Evolutionary conservation across 176 grass and related monocot species (phyloP).

Genomic region (Oryza longistaminata): DNA sequence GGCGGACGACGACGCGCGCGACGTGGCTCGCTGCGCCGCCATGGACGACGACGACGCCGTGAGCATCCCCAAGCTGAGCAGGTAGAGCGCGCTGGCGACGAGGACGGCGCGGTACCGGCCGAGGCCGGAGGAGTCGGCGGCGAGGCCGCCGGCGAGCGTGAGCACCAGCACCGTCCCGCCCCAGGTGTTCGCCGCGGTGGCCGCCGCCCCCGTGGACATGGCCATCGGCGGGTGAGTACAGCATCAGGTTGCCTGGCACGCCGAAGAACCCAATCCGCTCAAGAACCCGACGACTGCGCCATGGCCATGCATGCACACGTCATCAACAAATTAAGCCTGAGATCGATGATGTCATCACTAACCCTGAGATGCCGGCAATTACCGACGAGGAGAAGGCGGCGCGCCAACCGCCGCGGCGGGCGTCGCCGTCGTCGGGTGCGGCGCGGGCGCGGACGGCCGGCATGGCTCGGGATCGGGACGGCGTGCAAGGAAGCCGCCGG

Average conservation of each 20-base stretch:
- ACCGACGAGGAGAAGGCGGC: too few species aligned
- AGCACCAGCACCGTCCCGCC: slow-evolving; percentile 43
- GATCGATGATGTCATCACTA: too few species aligned
- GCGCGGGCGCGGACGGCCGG: too few species aligned
- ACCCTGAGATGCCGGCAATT: too few species aligned
- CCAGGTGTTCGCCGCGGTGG: slow-evolving; percentile 47
- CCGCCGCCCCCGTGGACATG: slow-evolving; percentile 43
- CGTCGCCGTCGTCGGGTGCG: too few species aligned
- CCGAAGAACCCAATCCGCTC: slow-evolving; percentile 63
- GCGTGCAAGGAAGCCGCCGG: too few species aligned
- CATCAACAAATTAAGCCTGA: too few species aligned
- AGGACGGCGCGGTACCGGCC: slow-evolving; percentile 53
- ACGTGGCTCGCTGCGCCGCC: background rate
- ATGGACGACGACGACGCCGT: slow-evolving; percentile 53
- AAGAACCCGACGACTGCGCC: slow-evolving; percentile 50
- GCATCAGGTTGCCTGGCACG: slow-evolving; percentile 61
- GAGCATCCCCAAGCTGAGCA: slow-evolving; percentile 66
- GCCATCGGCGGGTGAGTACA: slow-evolving; percentile 71
- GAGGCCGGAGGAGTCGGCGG: slow-evolving; percentile 62
- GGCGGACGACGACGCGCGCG: slow-evolving; percentile 10
- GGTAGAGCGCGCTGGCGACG: slow-evolving; percentile 41
- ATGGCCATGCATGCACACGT: background rate
- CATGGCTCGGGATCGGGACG: too few species aligned
- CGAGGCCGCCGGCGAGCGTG: slow-evolving; percentile 56
- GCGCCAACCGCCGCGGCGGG: too few species aligned